Percentiles rank a stretch among this genome's conserved stretches.
Evolutionary conservation across 2,329 filamentous ascomycete species (phyloP).

Genomic region (Orbilia ellipsospora): DNA sequence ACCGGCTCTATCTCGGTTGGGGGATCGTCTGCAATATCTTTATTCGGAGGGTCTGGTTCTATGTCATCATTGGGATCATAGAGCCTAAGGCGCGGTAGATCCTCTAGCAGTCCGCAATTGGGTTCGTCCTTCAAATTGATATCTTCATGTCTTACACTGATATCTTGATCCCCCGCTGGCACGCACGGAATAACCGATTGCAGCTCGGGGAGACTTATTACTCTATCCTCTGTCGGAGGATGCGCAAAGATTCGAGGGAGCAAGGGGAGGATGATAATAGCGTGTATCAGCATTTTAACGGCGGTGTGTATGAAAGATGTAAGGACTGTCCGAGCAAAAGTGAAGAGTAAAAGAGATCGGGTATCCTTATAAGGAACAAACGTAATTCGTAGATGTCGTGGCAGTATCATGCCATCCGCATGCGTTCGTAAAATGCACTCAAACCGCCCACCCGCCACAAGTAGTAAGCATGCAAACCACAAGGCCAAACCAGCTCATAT

Average conservation of each 20-base stretch:
- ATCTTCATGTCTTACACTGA: no score
- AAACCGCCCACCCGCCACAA: constrained; percentile 13
- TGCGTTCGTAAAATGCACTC: constrained; percentile 15
- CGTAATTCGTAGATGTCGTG: no score
- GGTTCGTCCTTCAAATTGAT: no score
- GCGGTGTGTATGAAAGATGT: no score
- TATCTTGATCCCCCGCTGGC: no score
- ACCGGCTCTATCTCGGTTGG: background rate
- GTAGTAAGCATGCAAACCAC: background rate
- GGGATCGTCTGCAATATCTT: constrained; percentile 9
- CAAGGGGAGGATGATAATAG: background rate
- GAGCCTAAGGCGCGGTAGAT: no score
- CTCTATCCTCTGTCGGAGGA: constrained; percentile 1
- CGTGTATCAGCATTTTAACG: constrained; percentile 7
- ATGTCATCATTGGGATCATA: background rate
- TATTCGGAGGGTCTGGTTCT: background rate
- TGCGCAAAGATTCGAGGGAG: constrained; percentile 11
- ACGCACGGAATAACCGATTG: background rate
- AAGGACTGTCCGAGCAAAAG: no score
- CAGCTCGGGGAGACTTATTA: background rate
- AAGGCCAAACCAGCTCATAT: constrained; percentile 18
- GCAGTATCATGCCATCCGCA: no score
- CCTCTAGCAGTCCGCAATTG: no score
- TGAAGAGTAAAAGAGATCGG: no score
- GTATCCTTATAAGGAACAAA: no score